Evolutionary conservation across 139 green algal genomes (phyloP), one percentile per base, ranked within the genome.

Genomic region (Auxenochlorella pyrenoidosa): DNA sequence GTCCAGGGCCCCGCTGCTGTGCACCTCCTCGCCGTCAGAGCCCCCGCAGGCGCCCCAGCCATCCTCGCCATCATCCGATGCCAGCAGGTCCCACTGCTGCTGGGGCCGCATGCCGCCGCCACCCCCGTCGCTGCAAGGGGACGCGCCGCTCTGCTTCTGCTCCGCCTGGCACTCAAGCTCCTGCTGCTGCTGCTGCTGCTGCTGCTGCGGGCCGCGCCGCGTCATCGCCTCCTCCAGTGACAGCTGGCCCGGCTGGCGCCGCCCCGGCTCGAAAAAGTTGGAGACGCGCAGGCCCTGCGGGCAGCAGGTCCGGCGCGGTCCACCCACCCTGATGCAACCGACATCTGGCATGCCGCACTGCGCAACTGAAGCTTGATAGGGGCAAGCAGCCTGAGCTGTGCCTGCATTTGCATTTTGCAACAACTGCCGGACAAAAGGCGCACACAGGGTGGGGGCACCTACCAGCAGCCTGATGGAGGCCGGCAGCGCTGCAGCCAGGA

Each of bases 281-380:
- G 88, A 92, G 81, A 97, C 92, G 40, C 96, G 89, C 70, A 98
- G 82, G 0, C 95, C 95, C 91, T 98, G 96, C 5, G 99, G 92
- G 41, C 96, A 63, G 54, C 47, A 10, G 47, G 47, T n/a, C n/a
- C n/a, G n/a, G n/a, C n/a, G n/a, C n/a, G 92, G 63, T 1, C 24
- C 12, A 18, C 47, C 6, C 8, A 12, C 12, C 47, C 47, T 58
- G 47, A 12, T 18, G 12, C 47, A 58, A 58, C 8, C 47, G 6
- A 12, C 47, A 58, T 58, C 47, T 12, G 12, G 47, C 47, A 58
- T 58, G 47, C 47, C 47, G 12, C 12, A 12, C 47, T 18, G 24
- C 63, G 63, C n/a, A n/a, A n/a, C n/a, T n/a, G n/a, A n/a, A n/a
- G n/a, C n/a, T n/a, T n/a, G n/a, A n/a, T n/a, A n/a, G n/a, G n/a